These are phyloP conservation scores for Sclerotinia spermophila DNA, from an alignment of 2,329 filamentous ascomycete genomes.

Conservation along the genomic window DNA sequence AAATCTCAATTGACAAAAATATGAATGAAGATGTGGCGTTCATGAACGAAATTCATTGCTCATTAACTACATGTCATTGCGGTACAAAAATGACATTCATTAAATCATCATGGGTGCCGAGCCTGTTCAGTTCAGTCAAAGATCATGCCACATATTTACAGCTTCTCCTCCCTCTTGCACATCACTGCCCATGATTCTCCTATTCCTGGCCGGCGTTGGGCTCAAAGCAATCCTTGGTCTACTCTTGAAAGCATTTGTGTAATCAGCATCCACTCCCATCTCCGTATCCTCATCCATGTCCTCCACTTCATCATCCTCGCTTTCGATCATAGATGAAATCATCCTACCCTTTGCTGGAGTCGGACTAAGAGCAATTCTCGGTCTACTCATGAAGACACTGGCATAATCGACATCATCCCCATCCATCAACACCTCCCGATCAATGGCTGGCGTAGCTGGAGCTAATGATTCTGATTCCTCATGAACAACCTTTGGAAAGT, in stretches of 20 bases:
- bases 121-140: neutral
- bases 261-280: constrained; percentile 59
- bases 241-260: constrained; percentile 80
- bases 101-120: neutral
- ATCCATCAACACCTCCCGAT: constrained; percentile 50
- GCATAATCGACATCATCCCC: constrained; percentile 60
- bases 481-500: constrained; percentile 43
- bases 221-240: constrained; percentile 76
- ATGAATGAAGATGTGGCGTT: neutral
- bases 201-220: constrained; percentile 43
- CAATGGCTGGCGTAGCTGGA: constrained; percentile 30
- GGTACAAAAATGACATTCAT: neutral
- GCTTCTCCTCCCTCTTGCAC: neutral
- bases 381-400: constrained; percentile 79
- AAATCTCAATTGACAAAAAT: neutral
- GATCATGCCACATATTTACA: constrained; percentile 8
- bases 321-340: constrained; percentile 5
- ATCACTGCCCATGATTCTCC: neutral
- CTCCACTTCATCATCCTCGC: constrained; percentile 3
- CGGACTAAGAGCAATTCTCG: constrained; percentile 75
- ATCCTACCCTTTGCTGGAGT: constrained; percentile 17
- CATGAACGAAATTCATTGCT: neutral
- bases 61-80: neutral
- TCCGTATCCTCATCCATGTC: constrained; percentile 40
- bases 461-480: constrained; percentile 43